A percentile compares a stretch with the other conserved stretches of the same genome.
phyloP scores from a whole-genome alignment of 1,139 yeast genomes.

The Debaryomyces coudertii region DNA sequence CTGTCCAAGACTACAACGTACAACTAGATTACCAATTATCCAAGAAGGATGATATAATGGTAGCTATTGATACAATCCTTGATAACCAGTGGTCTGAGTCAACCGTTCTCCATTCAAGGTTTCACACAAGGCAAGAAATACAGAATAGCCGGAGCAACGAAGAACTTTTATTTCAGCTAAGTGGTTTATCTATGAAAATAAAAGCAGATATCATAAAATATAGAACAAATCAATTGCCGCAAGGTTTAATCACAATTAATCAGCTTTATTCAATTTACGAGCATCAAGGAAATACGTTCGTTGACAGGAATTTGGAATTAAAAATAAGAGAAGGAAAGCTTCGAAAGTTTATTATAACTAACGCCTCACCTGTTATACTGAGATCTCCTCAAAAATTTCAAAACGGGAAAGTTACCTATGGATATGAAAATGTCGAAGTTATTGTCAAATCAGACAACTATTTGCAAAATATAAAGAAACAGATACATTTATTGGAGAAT shows the following conservation, averaged over 20 bases:
- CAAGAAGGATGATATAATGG: constrained; percentile 31
- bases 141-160: constrained; percentile 22
- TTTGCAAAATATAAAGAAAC: constrained; percentile 20
- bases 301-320: constrained; percentile 44
- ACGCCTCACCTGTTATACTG: constrained; percentile 51
- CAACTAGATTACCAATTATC: constrained; percentile 45
- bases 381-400: constrained; percentile 36
- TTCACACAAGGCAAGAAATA: constrained; percentile 21
- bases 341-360: constrained; percentile 45
- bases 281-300: constrained; percentile 46
- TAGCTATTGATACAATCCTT: constrained; percentile 39
- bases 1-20: constrained; percentile 38
- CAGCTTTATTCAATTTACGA: constrained; percentile 48
- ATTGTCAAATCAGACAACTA: constrained; percentile 33
- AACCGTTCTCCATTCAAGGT: constrained; percentile 28
- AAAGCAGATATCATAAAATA: constrained; percentile 46
- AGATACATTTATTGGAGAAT: constrained; percentile 13
- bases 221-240: constrained; percentile 35
- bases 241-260: constrained; percentile 39
- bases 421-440: constrained; percentile 49
- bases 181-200: constrained; percentile 35
- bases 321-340: constrained; percentile 36
- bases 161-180: constrained; percentile 36
- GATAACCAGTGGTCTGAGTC: constrained; percentile 46
- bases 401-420: constrained; percentile 44